Conservation (phyloP, 305 asterid genomes). For the Solanum hybrid region DNA sequence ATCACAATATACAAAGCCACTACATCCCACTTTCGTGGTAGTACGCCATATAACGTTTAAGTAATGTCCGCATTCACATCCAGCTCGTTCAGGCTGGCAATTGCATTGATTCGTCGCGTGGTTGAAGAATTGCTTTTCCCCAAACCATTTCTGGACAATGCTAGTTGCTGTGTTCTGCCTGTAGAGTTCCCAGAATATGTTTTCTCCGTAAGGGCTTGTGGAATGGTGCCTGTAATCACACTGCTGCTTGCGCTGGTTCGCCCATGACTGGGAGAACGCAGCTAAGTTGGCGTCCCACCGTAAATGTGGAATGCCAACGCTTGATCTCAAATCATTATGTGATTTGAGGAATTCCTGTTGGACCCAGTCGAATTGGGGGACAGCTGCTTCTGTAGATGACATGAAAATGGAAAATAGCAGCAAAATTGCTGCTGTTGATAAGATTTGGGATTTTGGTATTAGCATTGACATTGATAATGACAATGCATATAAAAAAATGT, state of each 20-base stretch:
- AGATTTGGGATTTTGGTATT: not conserved
- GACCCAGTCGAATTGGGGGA: conserved; percentile 11
- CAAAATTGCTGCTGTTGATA: not conserved
- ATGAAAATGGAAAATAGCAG: not conserved
- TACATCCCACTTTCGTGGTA: conserved; percentile 50
- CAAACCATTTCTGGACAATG: conserved; percentile 41
- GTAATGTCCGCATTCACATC: conserved; percentile 71
- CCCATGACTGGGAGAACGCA: conserved; percentile 37
- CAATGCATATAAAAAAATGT: not conserved
- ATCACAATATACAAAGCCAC: conserved; percentile 42
- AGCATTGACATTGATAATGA: not conserved
- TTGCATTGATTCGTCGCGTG: conserved; percentile 9
- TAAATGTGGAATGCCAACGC: conserved; percentile 30
- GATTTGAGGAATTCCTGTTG: conserved; percentile 40
- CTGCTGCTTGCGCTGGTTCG: conserved; percentile 28
- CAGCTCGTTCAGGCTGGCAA: conserved; percentile 33
- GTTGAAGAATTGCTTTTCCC: conserved; percentile 32
- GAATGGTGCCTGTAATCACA: conserved; percentile 46
- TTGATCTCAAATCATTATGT: conserved; percentile 40
- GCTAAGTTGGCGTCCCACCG: conserved; percentile 39
- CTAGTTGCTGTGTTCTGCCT: conserved; percentile 32
- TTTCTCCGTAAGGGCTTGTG: conserved; percentile 32
- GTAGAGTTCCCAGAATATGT: conserved; percentile 47
- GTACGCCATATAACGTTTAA: conserved; percentile 36
- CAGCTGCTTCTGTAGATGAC: not conserved